Base-by-base conservation (phyloP, 352 stramenopile genomes). In the Globisporangium spinosum region DNA sequence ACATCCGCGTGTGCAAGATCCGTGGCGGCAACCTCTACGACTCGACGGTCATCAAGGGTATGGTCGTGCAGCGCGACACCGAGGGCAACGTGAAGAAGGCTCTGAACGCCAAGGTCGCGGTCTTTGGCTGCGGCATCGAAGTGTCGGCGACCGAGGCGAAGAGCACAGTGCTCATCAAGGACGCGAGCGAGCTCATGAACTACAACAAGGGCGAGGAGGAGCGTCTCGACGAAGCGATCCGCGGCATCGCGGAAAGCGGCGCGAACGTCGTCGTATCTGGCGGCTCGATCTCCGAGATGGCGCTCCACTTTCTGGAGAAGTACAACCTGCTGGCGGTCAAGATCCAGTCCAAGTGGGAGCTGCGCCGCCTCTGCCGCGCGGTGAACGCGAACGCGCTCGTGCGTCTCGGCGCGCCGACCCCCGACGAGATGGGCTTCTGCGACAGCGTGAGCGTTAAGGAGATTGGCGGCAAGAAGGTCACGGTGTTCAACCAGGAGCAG, bases 151-250 rank as follows among this genome's bases (percentile, higher is more conserved):
- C 97, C 1, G 98, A 99, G 79, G 97, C 98, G 29, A 99, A 99
- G 89, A 98, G 98, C 76, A 99, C 98, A 3, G 98, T 99, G 64
- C 85, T 99, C n/a, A 99, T 99, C 79, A 98, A 99, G 82, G 98
- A 92, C 68, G 98, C 98, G 12, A 97, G 99, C 59, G 98, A 99
- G 83, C 90, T 99, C 69, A 98, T 98, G 85, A 98, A 98, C 80
- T 99, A 99, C 94, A 99, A 99, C 89, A 98, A 98, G 84, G 95
- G 91, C 32, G 98, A 99, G 80, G 98, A 99, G 83, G 91, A 94
- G 67, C 95, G 97, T 75, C 93, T 99, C 73, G 97, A 99, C 69
- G 97, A 99, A 78, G 96, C 98, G 35, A 96, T 99, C 65, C 96
- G 97, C 69, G 88, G 79, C 53, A 99, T 99, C 76, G 95, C 95